Evolutionary conservation across 2,329 filamentous ascomycete genomes (phyloP).

Genomic region (Pseudogymnoascus sp.): DNA sequence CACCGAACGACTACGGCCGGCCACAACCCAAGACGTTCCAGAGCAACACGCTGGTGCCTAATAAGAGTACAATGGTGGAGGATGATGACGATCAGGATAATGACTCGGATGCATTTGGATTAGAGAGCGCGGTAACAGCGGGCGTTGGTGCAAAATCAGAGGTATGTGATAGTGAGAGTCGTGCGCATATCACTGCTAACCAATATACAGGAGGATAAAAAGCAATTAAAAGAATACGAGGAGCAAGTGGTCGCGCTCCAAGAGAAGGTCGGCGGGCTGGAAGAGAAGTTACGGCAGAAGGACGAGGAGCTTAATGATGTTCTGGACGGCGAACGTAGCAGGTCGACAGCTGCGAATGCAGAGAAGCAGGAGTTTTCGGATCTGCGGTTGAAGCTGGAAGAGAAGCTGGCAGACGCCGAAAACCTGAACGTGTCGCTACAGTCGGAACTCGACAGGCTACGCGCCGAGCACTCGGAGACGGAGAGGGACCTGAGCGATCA

Average conservation of each 20-base stretch:
- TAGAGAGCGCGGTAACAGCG: slow-evolving; percentile 39
- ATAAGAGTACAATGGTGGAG: slow-evolving; percentile 96
- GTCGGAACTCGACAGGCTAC: slow-evolving; percentile 69
- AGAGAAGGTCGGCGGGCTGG: slow-evolving; percentile 65
- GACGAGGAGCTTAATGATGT: slow-evolving; percentile 61
- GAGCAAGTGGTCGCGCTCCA: slow-evolving; percentile 68
- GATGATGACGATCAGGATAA: slow-evolving; percentile 85
- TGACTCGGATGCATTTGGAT: slow-evolving; percentile 59
- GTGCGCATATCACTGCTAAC: slow-evolving; percentile 18
- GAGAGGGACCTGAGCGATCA: slow-evolving; percentile 59
- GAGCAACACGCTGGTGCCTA: slow-evolving; percentile 92
- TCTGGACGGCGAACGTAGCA: slow-evolving; percentile 53
- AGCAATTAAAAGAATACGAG: slow-evolving; percentile 73
- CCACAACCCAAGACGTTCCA: slow-evolving; percentile 86
- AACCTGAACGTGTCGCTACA: slow-evolving; percentile 73
- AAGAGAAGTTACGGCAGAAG: slow-evolving; percentile 62
- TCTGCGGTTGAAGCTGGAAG: slow-evolving; percentile 61
- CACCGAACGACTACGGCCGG: slow-evolving; percentile 61
- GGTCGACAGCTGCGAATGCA: slow-evolving; percentile 44
- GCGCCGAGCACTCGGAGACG: slow-evolving; percentile 59
- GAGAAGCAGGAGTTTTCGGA: slow-evolving; percentile 69
- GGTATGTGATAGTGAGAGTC: slow-evolving; percentile 25
- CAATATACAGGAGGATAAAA: slow-evolving; percentile 54
- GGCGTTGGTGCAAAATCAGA: slow-evolving; percentile 38
- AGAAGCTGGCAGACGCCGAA: slow-evolving; percentile 67